Base-by-base conservation (phyloP, 805 yeast genomes). In the Lachancea mirantina region DNA sequence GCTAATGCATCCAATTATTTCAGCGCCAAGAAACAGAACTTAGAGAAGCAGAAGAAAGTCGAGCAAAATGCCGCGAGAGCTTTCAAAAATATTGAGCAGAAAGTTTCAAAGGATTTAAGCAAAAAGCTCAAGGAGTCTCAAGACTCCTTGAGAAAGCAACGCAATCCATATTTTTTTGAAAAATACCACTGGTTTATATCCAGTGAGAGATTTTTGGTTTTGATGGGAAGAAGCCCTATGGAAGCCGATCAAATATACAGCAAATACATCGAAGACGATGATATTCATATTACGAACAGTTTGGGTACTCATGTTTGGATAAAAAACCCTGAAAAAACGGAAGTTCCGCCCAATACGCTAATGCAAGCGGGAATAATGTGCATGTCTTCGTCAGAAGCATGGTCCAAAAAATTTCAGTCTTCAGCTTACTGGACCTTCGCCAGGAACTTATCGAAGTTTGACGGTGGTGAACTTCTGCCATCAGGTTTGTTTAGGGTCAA, bases 121-220 rank as follows among this genome's bases (percentile, higher is more conserved):
- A 74, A 71, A 45, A 70, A 70, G 30, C 59, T 83, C 38, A 75
- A 74, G 32, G 74, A 74, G 38, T 76, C 78, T 27, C 68, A 68
- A 31, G 67, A 67, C 28, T 66, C 65, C 4, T 55, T 67, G 21
- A 77, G 72, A 40, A 75, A 72, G 23, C 62, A 82, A 19, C 70
- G 96, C 28, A 66, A 72, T 4, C 85, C 84, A 28, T 78, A 67
- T 52, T 88, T 96, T 84, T 92, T 92, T 62, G 98, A 92, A 53
- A 92, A 89, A 57, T 89, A 79, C 56, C 76, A 69, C 49, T 92
- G 98, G 98, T 92, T 92, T 50, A 65, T 88, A n/a, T 74, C 96
- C 0, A 76, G 79, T 43, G 97, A 89, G 51, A 88, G 92, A 0
- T 87, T 82, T 50, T 61, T 92, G 30, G 82, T 94, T 38, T 57